Conservation (phyloP, 1,284 basidiomycete species). For the Trichosporon sp. region DNA sequence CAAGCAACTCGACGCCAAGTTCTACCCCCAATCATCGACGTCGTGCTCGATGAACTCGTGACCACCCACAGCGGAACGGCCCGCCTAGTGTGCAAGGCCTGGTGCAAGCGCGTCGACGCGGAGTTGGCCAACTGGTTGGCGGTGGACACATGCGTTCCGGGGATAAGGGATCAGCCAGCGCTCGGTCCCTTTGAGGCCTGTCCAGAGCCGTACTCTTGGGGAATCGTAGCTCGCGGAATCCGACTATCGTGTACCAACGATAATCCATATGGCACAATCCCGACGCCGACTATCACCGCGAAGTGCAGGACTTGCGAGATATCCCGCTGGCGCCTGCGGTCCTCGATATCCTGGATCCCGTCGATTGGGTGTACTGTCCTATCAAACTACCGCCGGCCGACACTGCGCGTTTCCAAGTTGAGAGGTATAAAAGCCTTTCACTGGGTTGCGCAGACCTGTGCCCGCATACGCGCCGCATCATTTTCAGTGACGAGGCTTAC, state of each 20-base stretch:
- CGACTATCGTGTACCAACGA: not conserved
- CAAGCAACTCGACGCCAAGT: not conserved
- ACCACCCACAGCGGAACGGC: not conserved
- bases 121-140: not conserved
- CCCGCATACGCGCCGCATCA: not conserved
- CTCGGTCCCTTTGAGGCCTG: not conserved
- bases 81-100: not conserved
- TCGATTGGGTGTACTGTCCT: not conserved
- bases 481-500: not conserved
- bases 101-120: not conserved
- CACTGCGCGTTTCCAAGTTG: not conserved
- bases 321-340: not conserved
- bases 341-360: not conserved
- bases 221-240: not conserved
- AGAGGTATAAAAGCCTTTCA: not conserved
- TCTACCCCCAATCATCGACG: constrained; percentile 1
- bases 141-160: not conserved
- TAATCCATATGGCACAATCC: not conserved
- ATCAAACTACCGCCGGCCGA: not conserved
- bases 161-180: not conserved
- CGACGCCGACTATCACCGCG: not conserved
- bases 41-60: not conserved
- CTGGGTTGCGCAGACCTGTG: not conserved
- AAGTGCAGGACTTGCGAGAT: not conserved
- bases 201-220: not conserved